Evolutionary conservation across 1,139 yeast genomes (phyloP).

Genomic region (Scheffersomyces cryptocercus): DNA sequence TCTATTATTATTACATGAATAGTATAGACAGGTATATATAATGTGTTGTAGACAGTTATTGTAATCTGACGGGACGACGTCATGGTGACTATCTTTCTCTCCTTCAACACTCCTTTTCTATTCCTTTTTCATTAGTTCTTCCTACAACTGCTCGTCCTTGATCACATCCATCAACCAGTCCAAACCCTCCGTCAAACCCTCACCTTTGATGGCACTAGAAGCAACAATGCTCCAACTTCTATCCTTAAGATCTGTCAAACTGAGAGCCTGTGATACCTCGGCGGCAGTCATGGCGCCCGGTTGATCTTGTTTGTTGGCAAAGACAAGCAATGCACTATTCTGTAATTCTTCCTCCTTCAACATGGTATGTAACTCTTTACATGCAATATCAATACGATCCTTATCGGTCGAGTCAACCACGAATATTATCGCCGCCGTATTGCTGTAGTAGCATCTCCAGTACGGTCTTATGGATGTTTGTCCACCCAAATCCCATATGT

Average conservation of each 20-base stretch:
- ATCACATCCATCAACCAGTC: constrained; percentile 97
- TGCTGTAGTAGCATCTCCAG: constrained; percentile 97
- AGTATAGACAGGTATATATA: too few species aligned
- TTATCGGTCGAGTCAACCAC: constrained; percentile 97
- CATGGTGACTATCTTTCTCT: too few species aligned
- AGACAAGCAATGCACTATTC: constrained; percentile 87
- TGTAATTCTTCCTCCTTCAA: constrained; percentile 87
- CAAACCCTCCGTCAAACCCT: constrained; percentile 92
- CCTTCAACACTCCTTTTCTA: too few species aligned
- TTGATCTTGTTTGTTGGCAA: constrained; percentile 97
- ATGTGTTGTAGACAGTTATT: too few species aligned
- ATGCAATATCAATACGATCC: constrained; percentile 85
- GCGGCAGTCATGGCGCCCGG: constrained; percentile 95
- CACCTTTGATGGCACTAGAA: constrained; percentile 93
- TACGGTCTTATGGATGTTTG: constrained; percentile 96
- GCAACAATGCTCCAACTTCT: constrained; percentile 98
- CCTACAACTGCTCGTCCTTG: constrained; percentile 78
- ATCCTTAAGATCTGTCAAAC: constrained; percentile 85
- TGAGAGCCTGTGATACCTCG: constrained; percentile 86
- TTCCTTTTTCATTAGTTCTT: not conserved
- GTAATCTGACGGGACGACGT: too few species aligned
- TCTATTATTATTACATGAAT: too few species aligned
- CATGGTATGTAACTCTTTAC: constrained; percentile 90
- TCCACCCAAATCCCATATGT: constrained; percentile 92
- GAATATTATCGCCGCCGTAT: constrained; percentile 93